A percentile compares a stretch with the other conserved stretches of the same genome.
Evolutionary conservation across 148 eudicot genomes (phyloP).

Genomic region (Silene latifolia): DNA sequence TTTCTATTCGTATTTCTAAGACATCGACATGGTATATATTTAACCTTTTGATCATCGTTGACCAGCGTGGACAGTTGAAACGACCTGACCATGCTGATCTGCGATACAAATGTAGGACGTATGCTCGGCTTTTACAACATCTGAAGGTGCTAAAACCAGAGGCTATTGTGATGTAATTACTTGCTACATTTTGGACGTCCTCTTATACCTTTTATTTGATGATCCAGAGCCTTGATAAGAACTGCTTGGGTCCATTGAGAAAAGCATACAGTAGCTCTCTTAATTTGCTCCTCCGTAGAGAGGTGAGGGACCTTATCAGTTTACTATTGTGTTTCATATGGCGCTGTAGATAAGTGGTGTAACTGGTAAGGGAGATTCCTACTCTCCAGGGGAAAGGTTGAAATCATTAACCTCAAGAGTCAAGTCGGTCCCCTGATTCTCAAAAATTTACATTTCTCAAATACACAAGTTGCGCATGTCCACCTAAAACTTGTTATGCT

Average conservation of each 20-base stretch:
- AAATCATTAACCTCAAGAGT: not conserved
- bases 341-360: not conserved
- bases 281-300: constrained; percentile 85
- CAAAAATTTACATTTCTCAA: not conserved
- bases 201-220: constrained; percentile 15
- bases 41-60: constrained; percentile 21
- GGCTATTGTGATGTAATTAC: not conserved
- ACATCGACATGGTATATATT: not conserved
- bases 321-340: not conserved
- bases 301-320: constrained; percentile 46
- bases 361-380: not conserved
- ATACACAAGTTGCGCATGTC: not conserved
- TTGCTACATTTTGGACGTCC: not conserved
- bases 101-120: constrained; percentile 88
- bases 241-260: constrained; percentile 72
- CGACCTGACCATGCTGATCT: constrained; percentile 99
- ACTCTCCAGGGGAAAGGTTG: not conserved
- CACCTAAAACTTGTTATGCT: no score
- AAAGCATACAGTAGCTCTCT: constrained; percentile 92
- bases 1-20: not conserved
- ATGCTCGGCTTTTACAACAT: constrained; percentile 95
- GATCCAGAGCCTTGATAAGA: constrained; percentile 73
- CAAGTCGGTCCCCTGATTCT: not conserved
- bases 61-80: constrained; percentile 89
- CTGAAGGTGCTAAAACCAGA: constrained; percentile 51